These are phyloP conservation scores for Cladophialophora carrionii DNA, from an alignment of 2,329 filamentous ascomycete genomes.

Conservation along the genomic window DNA sequence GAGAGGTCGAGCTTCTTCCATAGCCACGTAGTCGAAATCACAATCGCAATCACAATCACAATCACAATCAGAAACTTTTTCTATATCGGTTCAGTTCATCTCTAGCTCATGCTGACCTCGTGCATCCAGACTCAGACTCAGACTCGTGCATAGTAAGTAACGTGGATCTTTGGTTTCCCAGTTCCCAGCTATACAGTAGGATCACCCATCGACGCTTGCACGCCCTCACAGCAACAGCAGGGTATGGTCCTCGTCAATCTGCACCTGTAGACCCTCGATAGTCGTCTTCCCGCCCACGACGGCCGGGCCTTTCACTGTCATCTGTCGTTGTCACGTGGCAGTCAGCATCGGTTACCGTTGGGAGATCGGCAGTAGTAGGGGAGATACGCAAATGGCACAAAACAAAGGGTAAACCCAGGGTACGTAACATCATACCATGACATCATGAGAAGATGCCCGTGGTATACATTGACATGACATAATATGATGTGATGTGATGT, in stretches of 20 bases:
- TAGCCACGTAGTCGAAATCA: neutral
- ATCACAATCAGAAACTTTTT: neutral
- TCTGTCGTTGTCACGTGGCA: constrained; percentile 8
- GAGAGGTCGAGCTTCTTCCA: neutral
- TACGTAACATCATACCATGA: too few relatives aligned
- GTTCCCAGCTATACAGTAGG: neutral
- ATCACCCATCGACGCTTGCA: neutral
- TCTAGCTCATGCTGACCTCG: neutral
- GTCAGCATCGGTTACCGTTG: neutral
- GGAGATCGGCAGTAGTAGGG: too few relatives aligned
- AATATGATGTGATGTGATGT: too few relatives aligned
- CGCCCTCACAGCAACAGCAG: constrained; percentile 23
- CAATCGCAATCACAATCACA: too few relatives aligned
- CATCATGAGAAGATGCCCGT: too few relatives aligned
- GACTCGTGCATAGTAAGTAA: neutral
- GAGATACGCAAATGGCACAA: neutral
- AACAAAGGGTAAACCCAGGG: neutral
- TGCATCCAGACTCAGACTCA: neutral
- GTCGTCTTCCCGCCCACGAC: constrained; percentile 32
- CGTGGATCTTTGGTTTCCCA: neutral
- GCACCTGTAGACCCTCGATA: constrained; percentile 23
- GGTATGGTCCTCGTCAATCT: constrained; percentile 34
- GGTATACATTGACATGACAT: too few relatives aligned
- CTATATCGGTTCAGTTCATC: neutral
- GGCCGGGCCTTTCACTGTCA: constrained; percentile 34